A percentile compares a stretch with the other conserved stretches of the same genome.
These are phyloP conservation scores for Mollisia scopiformis DNA, from an alignment of 2,329 filamentous ascomycete species.

Conservation along the genomic window DNA sequence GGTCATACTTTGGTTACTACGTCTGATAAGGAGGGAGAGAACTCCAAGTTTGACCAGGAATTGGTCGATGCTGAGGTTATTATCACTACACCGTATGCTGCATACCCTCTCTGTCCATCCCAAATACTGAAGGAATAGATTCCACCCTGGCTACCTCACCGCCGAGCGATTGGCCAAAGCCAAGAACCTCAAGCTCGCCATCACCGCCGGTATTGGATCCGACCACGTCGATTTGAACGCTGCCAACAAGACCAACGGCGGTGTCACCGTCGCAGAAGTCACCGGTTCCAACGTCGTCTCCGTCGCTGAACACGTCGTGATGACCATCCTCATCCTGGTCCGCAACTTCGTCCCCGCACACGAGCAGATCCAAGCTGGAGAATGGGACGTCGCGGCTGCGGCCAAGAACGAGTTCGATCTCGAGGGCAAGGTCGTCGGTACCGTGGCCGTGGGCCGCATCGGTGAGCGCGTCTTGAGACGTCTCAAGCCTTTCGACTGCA, in stretches of 20 bases:
- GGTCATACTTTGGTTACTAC: constrained; percentile 97
- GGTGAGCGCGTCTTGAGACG: constrained; percentile 96
- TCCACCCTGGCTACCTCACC: constrained; percentile 97
- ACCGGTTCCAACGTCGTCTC: constrained; percentile 98
- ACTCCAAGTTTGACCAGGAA: constrained; percentile 93
- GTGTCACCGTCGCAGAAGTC: constrained; percentile 95
- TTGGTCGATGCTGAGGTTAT: constrained; percentile 97
- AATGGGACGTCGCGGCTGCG: constrained; percentile 94
- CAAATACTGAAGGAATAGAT: constrained; percentile 53
- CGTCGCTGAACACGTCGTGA: constrained; percentile 97
- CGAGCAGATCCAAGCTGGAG: constrained; percentile 85
- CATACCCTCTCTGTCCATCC: constrained; percentile 8
- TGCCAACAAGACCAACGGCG: constrained; percentile 98
- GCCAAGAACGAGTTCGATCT: constrained; percentile 99
- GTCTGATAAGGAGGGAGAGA: constrained; percentile 93
- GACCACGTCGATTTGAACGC: constrained; percentile 93
- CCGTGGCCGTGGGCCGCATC: constrained; percentile 95
- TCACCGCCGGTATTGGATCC: constrained; percentile 97
- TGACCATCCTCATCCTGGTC: constrained; percentile 95
- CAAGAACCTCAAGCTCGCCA: constrained; percentile 97
- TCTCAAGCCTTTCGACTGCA: constrained; percentile 98
- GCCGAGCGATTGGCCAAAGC: constrained; percentile 95
- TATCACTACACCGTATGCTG: constrained; percentile 89
- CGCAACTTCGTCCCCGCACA: constrained; percentile 99
- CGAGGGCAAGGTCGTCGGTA: constrained; percentile 96